These are phyloP conservation scores for Antrodiella citrinella DNA, from an alignment of 768 basidiomycete genomes.

Conservation along the genomic window DNA sequence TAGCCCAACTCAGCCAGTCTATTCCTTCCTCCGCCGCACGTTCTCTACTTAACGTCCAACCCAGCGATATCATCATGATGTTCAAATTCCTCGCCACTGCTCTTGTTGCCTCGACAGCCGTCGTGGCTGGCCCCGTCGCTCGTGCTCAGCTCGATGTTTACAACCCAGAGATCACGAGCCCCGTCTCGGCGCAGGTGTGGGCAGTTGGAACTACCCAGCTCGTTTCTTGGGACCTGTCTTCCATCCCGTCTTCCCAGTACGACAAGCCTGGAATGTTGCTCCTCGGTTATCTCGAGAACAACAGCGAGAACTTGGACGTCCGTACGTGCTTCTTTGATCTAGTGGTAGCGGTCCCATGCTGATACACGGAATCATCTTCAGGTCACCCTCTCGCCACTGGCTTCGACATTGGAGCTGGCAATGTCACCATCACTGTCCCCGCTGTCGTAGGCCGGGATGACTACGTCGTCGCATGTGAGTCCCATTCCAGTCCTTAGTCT, in stretches of 20 bases:
- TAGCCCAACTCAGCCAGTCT: not conserved
- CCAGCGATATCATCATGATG: not conserved
- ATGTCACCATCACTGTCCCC: slow-evolving; percentile 32
- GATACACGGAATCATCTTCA: slow-evolving; percentile 15
- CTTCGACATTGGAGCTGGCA: slow-evolving; percentile 33
- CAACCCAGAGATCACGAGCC: slow-evolving; percentile 35
- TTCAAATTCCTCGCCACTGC: not conserved
- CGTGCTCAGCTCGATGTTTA: slow-evolving; percentile 20
- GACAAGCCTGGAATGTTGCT: slow-evolving; percentile 34
- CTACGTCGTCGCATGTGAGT: slow-evolving; percentile 41
- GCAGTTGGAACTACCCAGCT: slow-evolving; percentile 24
- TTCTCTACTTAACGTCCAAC: not conserved
- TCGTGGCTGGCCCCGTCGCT: not conserved
- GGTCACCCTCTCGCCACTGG: slow-evolving; percentile 35
- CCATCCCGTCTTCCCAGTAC: slow-evolving; percentile 30
- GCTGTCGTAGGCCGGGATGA: slow-evolving; percentile 26
- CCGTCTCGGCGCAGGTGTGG: slow-evolving; percentile 30
- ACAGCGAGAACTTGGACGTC: slow-evolving; percentile 33
- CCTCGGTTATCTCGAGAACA: slow-evolving; percentile 32
- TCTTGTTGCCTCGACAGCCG: not conserved
- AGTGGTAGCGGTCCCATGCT: not conserved
- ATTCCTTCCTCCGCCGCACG: not conserved
- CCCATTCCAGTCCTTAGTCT: not conserved
- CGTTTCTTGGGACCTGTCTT: slow-evolving; percentile 36
- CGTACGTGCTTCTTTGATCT: slow-evolving; percentile 26